phyloP scores from a whole-genome alignment of 2,329 filamentous ascomycete species.

The Fusarium nematophilum region DNA sequence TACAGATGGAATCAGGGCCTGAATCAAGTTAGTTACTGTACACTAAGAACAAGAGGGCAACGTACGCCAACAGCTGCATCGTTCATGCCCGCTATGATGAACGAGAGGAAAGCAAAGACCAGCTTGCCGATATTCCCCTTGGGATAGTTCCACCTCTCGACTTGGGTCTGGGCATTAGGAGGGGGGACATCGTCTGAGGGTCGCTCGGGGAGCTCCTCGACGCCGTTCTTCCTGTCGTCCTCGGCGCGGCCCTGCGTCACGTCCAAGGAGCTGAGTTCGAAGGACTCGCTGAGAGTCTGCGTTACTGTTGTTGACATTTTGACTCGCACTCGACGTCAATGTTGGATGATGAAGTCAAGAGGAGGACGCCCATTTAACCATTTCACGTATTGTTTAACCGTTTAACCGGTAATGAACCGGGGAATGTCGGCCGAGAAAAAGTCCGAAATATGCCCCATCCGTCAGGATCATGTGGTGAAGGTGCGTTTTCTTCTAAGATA shows the following conservation, averaged over 20 bases:
- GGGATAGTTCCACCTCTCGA: constrained; percentile 53
- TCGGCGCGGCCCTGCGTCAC: background rate
- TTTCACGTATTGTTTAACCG: background rate
- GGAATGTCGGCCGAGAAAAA: background rate
- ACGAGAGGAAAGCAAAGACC: constrained; percentile 64
- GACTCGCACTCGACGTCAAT: background rate
- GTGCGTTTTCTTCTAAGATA: too few species aligned
- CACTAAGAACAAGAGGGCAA: too few species aligned
- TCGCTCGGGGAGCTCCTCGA: constrained; percentile 2
- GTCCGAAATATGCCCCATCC: too few species aligned
- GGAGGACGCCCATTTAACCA: too few species aligned
- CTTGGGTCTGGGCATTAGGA: constrained; percentile 40
- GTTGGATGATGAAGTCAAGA: too few species aligned
- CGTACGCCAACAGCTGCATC: constrained; percentile 70
- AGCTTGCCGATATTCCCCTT: constrained; percentile 47
- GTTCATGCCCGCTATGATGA: constrained; percentile 71
- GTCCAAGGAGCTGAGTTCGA: constrained; percentile 19
- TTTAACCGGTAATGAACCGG: constrained; percentile 3
- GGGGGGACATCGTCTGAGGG: constrained; percentile 35
- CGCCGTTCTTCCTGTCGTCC: constrained; percentile 2
- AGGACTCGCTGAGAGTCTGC: constrained; percentile 14
- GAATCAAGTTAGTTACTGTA: too few species aligned
- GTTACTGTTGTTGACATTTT: constrained; percentile 26
- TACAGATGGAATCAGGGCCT: constrained; percentile 44
- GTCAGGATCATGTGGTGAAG: too few species aligned